Base-by-base conservation (phyloP, 441 rosid species). In the Rhodomyrtus psidioides region DNA sequence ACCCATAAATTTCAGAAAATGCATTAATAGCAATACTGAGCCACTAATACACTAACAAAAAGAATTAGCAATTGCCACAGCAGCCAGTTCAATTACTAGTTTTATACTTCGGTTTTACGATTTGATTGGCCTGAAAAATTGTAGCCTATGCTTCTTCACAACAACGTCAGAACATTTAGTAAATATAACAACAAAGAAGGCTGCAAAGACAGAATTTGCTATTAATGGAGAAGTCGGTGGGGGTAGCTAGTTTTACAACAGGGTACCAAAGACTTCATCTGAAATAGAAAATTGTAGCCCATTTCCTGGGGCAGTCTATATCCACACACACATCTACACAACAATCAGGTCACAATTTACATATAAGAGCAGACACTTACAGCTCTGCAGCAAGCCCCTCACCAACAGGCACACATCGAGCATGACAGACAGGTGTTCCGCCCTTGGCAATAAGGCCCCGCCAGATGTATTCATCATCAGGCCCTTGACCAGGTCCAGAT, bases 401-500 rank as follows among this genome's bases (percentile, higher is more conserved):
- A 81, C 94, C 95, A 12, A 92, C 84, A 60, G 95, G 95, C 55
- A 95, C 92, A 88, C 95, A 94, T 76, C 93, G 94, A 84, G 96
- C 95, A 86, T 88, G 91, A 88, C 98, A 95, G 83, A 94, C 95
- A 57, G 95, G 94, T 16, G 94, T 94, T 87, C 98, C 98, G 82
- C 98, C 97, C 90, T 95, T 95, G 16, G 96, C 96, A 90, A 95
- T 92, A 74, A 92, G 85, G 70, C 98, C 98, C 57, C 98, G 93
- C 98, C 98, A 95, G 82, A 94, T 92, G 89, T 59, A 92, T 89
- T 95, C 98, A 88, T 85, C 79, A 90, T 91, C 94, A 85, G 88
- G 55, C 81, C 55, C 85, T 44, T 53, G 82, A 53, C 51, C 82
- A 53, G 85, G 86, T 81, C 87, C 91, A 30, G 86, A 88, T 58